Evolutionary conservation across 331 rosid species (phyloP).

Genomic region (Prunus yedoensis): DNA sequence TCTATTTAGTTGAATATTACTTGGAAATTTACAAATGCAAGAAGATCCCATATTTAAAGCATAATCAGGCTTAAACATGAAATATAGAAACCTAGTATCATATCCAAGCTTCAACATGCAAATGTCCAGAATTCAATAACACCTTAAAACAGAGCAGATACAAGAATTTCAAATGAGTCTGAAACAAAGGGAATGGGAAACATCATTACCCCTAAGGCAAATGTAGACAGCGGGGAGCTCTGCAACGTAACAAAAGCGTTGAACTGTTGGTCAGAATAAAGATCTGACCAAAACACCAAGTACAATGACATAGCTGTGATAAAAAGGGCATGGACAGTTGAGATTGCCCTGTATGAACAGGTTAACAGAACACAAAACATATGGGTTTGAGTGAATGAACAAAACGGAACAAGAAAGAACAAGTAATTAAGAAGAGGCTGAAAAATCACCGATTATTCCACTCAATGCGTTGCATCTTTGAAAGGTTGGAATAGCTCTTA

Average conservation of each 20-base stretch:
- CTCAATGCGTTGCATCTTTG: conserved; percentile 66
- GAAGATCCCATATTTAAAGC: neutral
- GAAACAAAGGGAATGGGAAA: neutral
- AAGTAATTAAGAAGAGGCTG: conserved; percentile 21
- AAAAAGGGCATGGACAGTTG: conserved; percentile 85
- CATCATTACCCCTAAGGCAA: conserved; percentile 72
- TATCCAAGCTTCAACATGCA: neutral
- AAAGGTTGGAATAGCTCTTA: conserved; percentile 80
- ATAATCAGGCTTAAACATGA: neutral
- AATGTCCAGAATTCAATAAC: neutral
- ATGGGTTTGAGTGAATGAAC: conserved; percentile 4
- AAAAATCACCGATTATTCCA: conserved; percentile 82
- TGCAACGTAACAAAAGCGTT: conserved; percentile 47
- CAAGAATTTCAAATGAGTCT: neutral
- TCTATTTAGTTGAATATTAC: neutral
- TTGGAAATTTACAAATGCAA: neutral
- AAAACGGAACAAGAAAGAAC: neutral
- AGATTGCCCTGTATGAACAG: conserved; percentile 64
- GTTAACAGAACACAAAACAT: conserved; percentile 9
- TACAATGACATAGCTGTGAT: conserved; percentile 73
- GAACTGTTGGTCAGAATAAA: conserved; percentile 55
- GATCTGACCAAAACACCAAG: conserved; percentile 74
- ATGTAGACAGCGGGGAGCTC: conserved; percentile 62
- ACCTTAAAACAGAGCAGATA: neutral
- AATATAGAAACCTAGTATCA: neutral